These are phyloP conservation scores for Phaeolepiota aurea DNA, from an alignment of 768 basidiomycete genomes.

Conservation along the genomic window DNA sequence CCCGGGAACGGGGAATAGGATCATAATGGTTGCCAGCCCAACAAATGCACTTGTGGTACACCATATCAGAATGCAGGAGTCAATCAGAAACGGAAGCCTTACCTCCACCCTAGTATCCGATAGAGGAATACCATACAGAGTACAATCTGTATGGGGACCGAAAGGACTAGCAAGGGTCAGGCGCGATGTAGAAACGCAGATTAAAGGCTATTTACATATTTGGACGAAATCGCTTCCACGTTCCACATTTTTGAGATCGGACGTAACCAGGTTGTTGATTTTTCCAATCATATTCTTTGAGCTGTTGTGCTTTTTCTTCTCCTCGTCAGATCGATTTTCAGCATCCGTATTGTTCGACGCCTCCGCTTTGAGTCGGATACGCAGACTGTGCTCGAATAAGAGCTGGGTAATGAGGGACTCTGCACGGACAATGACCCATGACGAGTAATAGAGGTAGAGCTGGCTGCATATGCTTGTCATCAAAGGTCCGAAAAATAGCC, in stretches of 20 bases:
- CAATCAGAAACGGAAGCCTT: conserved; percentile 2
- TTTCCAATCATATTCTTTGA: conserved; percentile 38
- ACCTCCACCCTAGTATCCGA: conserved; percentile 3
- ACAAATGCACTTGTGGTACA: conserved; percentile 37
- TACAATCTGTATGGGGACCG: not conserved
- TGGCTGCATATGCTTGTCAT: conserved; percentile 10
- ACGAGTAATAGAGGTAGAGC: conserved; percentile 32
- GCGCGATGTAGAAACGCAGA: not conserved
- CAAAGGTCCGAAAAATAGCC: conserved; percentile 2
- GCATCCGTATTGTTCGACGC: conserved; percentile 1
- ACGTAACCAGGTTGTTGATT: not conserved
- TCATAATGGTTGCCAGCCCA: conserved; percentile 44
- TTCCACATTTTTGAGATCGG: not conserved
- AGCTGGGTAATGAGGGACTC: conserved; percentile 37
- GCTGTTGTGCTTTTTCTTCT: conserved; percentile 13
- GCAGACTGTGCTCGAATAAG: conserved; percentile 39
- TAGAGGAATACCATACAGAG: conserved; percentile 1
- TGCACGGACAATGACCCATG: conserved; percentile 32
- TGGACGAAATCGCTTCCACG: conserved; percentile 21
- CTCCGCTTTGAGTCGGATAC: conserved; percentile 51
- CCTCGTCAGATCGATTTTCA: conserved; percentile 4
- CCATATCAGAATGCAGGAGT: not conserved
- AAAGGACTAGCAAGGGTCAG: conserved; percentile 1
- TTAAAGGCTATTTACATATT: conserved; percentile 8
- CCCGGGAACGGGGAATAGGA: conserved; percentile 51